Base-by-base conservation (phyloP, 2,329 filamentous ascomycete genomes). In the Hypoxylon sp. region DNA sequence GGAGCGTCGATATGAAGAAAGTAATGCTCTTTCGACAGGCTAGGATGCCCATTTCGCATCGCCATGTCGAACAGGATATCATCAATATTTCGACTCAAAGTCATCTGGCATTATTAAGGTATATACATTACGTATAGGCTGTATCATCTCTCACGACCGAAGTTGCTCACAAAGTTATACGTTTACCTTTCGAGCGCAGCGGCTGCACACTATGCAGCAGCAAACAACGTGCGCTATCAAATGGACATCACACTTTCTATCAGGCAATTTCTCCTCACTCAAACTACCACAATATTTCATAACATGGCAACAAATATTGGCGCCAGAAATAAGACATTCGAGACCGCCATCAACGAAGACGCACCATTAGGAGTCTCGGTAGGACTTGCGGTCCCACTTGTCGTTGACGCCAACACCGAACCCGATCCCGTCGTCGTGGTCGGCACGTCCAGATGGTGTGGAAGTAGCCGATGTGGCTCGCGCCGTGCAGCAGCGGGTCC, bases 291-390 rank as follows among this genome's bases (percentile, higher is more conserved):
- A 15, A 15, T 34, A 34, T 34, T 34, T 34, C 32, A 34, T 34
- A 34, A 24, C 3, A 46, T 11, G 10, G 41, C 24, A 6, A 37
- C 10, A 13, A 47, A n/a, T 5, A 19, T 34, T 6, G 43, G 19
- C 15, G 19, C 26, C 3, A 61, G 51, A 46, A 62, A 32, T 11
- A 50, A 49, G 2, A 54, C 13, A 11, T 43, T 41, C 11, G 49
- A 54, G 26, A 43, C 7, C 11, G 15, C 28, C 37, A 47, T 44
- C 17, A n/a, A 2, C 58, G 43, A 13, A 54, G 55, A 26, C 8
- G 55, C 60, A 17, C 32, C 41, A 46, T 20, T 56, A 10, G 47
- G 52, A 17, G 41, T 48, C 20, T 17, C 22, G 13, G 50, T 60
- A 6, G 44, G 26, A 15, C 19, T 19, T 5, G 26, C 44, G 10